Evolutionary conservation across 1,284 basidiomycete genomes (phyloP).

Genomic region (Dichomitus squalens): DNA sequence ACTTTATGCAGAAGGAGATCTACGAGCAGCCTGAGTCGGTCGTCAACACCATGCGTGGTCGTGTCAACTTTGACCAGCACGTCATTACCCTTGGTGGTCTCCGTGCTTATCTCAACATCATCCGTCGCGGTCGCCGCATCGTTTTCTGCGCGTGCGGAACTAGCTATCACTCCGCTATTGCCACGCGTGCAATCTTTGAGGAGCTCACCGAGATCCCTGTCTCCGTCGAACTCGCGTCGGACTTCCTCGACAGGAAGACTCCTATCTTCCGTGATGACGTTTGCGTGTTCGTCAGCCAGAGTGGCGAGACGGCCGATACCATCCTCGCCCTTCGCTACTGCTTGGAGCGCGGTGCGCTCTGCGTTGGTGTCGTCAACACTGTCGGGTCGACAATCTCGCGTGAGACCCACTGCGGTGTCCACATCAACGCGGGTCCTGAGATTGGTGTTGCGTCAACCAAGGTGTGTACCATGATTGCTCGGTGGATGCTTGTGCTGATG

Average conservation of each 20-base stretch:
- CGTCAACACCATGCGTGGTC: slow-evolving; percentile 99
- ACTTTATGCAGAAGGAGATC: slow-evolving; percentile 99
- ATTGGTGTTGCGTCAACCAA: slow-evolving; percentile 99
- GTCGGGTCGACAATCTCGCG: slow-evolving; percentile 98
- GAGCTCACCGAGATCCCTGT: slow-evolving; percentile 99
- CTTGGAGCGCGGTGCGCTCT: slow-evolving; percentile 94
- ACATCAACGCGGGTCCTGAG: slow-evolving; percentile 99
- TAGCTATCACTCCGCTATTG: slow-evolving; percentile 96
- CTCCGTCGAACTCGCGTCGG: slow-evolving; percentile 95
- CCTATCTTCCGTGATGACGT: slow-evolving; percentile 99
- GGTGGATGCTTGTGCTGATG: slow-evolving; percentile 16
- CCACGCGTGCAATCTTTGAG: slow-evolving; percentile 98
- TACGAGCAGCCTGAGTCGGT: slow-evolving; percentile 99
- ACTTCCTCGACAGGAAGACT: slow-evolving; percentile 98
- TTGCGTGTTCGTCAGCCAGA: slow-evolving; percentile 96
- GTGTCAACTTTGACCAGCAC: slow-evolving; percentile 97
- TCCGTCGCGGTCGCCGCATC: slow-evolving; percentile 92
- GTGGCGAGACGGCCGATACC: slow-evolving; percentile 98
- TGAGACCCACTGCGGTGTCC: slow-evolving; percentile 99
- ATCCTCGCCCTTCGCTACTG: slow-evolving; percentile 97
- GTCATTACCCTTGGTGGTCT: slow-evolving; percentile 94
- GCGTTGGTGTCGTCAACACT: slow-evolving; percentile 97
- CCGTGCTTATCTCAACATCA: slow-evolving; percentile 93
- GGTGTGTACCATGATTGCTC: slow-evolving; percentile 42
- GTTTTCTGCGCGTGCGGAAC: slow-evolving; percentile 99